Conservation (phyloP, 768 basidiomycete species). For the Mycena kentingensis region DNA sequence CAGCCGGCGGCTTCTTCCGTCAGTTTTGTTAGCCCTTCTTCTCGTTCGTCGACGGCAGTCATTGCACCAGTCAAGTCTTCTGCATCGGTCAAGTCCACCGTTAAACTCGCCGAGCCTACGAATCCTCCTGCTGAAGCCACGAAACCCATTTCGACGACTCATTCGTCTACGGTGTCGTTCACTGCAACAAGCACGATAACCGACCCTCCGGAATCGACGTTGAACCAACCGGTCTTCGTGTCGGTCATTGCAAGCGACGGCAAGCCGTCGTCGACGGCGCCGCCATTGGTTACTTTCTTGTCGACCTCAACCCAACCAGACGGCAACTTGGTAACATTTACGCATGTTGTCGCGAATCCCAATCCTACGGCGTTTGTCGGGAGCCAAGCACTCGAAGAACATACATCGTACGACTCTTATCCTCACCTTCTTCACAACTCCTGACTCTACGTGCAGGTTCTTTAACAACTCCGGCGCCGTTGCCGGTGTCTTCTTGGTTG, state of each 20-base stretch:
- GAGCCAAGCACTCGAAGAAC: conserved; percentile 22
- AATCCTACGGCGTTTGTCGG: conserved; percentile 33
- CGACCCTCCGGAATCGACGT: conserved; percentile 44
- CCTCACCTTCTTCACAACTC: neutral
- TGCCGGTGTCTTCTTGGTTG: conserved; percentile 71
- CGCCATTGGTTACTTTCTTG: conserved; percentile 48
- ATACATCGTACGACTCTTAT: conserved; percentile 29
- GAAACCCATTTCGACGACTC: too few species aligned
- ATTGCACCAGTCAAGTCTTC: too few species aligned
- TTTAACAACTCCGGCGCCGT: conserved; percentile 69
- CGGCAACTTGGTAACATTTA: conserved; percentile 48
- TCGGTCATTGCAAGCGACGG: conserved; percentile 43
- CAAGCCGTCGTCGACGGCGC: conserved; percentile 41
- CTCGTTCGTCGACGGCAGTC: too few species aligned
- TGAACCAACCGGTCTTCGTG: conserved; percentile 43
- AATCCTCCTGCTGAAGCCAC: too few species aligned
- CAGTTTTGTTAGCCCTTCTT: too few species aligned
- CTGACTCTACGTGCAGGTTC: conserved; percentile 44
- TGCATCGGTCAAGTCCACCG: too few species aligned
- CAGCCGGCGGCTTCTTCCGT: too few species aligned
- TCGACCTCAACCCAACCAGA: conserved; percentile 48
- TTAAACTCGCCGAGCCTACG: too few species aligned
- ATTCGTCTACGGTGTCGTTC: conserved; percentile 3
- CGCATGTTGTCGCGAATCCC: conserved; percentile 57
- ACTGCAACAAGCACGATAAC: conserved; percentile 43